phyloP scores from a whole-genome alignment of 75 land plant genomes.

The Azolla pinnata region DNA sequence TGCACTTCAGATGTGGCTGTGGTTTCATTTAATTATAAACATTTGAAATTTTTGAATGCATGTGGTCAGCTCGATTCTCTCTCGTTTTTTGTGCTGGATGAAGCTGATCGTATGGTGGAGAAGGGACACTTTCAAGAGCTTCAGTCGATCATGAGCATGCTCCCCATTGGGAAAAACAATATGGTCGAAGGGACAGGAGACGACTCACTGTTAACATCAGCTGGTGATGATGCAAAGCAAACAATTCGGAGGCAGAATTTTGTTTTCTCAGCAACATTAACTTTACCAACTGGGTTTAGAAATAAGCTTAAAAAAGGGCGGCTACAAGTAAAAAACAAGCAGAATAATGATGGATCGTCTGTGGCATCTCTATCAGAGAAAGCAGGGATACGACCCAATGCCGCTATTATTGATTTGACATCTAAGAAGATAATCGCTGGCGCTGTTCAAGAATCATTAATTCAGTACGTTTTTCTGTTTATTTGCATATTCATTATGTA shows the following conservation, averaged over 20 bases:
- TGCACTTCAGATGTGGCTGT: too few species aligned
- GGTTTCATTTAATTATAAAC: too few species aligned
- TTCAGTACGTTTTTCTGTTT: constrained; percentile 80
- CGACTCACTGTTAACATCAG: too few species aligned
- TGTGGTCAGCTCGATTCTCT: constrained; percentile 58
- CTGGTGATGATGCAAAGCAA: background rate
- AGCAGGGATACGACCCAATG: constrained; percentile 74
- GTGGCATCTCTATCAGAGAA: constrained; percentile 67
- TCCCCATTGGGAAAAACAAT: constrained; percentile 31
- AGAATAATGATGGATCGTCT: constrained; percentile 39
- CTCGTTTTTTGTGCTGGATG: constrained; percentile 97
- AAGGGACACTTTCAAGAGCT: constrained; percentile 91
- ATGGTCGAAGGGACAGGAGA: too few species aligned
- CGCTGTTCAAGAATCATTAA: constrained; percentile 79
- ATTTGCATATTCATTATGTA: too few species aligned
- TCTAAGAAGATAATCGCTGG: constrained; percentile 60
- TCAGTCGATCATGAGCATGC: constrained; percentile 88
- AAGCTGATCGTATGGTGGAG: constrained; percentile 98
- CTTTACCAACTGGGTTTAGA: constrained; percentile 75
- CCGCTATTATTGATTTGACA: constrained; percentile 77
- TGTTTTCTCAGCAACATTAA: constrained; percentile 94
- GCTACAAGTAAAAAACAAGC: constrained; percentile 13
- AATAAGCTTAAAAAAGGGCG: constrained; percentile 68
- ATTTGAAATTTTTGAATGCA: background rate
- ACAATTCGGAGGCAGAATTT: constrained; percentile 78